Base-by-base conservation (phyloP, 2,329 filamentous ascomycete genomes). In the Hortaea sp. region DNA sequence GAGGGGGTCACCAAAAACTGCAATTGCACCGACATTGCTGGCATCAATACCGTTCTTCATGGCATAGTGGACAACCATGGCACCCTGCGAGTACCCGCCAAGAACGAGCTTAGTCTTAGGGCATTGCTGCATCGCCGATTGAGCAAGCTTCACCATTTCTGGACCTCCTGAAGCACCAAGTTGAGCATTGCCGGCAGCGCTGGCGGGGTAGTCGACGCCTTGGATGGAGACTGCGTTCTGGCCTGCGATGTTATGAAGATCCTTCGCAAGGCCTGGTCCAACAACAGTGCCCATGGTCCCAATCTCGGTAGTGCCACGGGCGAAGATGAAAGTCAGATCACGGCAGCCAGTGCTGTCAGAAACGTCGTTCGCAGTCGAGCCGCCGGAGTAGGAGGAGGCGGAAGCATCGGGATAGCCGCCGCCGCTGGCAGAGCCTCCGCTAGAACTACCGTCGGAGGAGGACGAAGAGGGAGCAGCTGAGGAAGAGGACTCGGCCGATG, bases 291-390 rank as follows among this genome's bases (percentile, higher is more conserved):
- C 76, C 43, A 79, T 70, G 52, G 75, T 78, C 37, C 73, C 74
- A 1, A 50, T 35, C 56, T 78, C 73, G 5, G 67, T 70, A 5
- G 75, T 78, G 7, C 76, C 76, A n/a, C 76, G 71, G 12, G 75
- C 75, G 51, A 75, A 78, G 53, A 79, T 70, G 45, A 78, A 60
- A 3, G 74, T 77, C 51, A 75, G 67, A 29, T 64, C 57, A 43
- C 68, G 69, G 61, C 71, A 74, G 42, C 45, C 49, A 35, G 45
- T 49, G 46, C 49, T 51, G 29, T 7, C 7, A 5, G 45, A 50
- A 27, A 53, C 43, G 41, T 55, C 53, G 41, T 49, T 51, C 34
- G 42, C 45, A 12, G 47, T 46, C 7, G 39, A n/a, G 37, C 43
- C 43, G 12, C 47, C 44, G 7, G 29, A 27, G 30, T 42, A 46